Evolutionary conservation across 148 eudicot genomes (phyloP), one percentile per base, ranked within the genome.

Genomic region (Oxyria digyna): DNA sequence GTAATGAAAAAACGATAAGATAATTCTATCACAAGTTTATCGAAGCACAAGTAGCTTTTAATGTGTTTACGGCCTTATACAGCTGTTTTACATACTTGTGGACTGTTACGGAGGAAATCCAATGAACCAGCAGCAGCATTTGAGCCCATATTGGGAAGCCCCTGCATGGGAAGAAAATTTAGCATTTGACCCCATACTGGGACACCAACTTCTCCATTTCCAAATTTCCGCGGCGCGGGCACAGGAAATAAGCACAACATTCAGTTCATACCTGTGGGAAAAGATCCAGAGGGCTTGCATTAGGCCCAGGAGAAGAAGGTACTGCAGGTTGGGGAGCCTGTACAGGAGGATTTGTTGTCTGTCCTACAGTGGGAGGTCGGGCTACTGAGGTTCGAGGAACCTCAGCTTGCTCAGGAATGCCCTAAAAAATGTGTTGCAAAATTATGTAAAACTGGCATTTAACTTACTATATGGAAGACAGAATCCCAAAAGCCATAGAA

Each of bases 91-190:
- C 71, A 21, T 76, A 91, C 97, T 86, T 91, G 97, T 68, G 77
- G 85, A 79, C 86, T 88, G 49, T 83, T 88, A 40, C 97, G 95
- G 8, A 91, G 85, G 82, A 91, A 91, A 75, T 91, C 97, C 67
- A 91, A 78, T 38, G 85, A 81, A 67, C 87, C 89, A 64, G 84
- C 88, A 74, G 81, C 76, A 31, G 95, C 87, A 78, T 85, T 85
- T 62, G 97, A 72, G 38, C 65, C 65, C 81, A 85, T 73, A 77
- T 62, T 87, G 15, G 97, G 95, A 76, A 91, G 81, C 57, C 97
- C 97, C 97, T 91, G 77, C 29, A 32, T 54, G 42, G 49, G 77
- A 71, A 50, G 13, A 40, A 8, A 68, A 18, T 27, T 59, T 27
- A 29, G 18, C 65, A 8, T 14, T 15, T 52, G 62, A 52, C n/a